Evolutionary conservation across 2,329 filamentous ascomycete genomes (phyloP).

Genomic region (Gaeumannomyces tritici): DNA sequence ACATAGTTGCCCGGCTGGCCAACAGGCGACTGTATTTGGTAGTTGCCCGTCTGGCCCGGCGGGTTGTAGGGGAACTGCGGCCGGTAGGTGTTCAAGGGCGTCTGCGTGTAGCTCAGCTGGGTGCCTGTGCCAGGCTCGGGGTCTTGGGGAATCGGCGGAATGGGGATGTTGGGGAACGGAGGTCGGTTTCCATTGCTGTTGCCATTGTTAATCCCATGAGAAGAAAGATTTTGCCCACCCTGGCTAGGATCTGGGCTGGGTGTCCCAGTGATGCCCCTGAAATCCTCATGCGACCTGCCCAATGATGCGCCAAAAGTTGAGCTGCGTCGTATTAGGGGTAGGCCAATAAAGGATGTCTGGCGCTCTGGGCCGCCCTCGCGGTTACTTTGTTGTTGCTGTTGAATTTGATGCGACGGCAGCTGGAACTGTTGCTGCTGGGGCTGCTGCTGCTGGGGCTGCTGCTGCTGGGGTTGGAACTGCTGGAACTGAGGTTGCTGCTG

Average conservation of each 20-base stretch:
- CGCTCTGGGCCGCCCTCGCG: constrained; percentile 18
- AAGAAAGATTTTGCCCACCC: not conserved
- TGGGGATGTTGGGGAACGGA: not conserved
- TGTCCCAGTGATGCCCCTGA: constrained; percentile 2
- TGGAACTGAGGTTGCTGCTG: constrained; percentile 3
- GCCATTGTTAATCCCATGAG: not conserved
- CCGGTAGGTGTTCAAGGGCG: constrained; percentile 1
- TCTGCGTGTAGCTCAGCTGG: constrained; percentile 4
- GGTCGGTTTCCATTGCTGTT: constrained; percentile 4
- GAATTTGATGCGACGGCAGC: constrained; percentile 3
- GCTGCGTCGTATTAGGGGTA: constrained; percentile 48
- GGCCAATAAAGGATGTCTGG: constrained; percentile 41
- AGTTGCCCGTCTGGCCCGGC: not conserved
- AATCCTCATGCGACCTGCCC: constrained; percentile 14
- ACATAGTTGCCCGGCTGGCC: constrained; percentile 3
- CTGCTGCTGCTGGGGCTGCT: constrained; percentile 12
- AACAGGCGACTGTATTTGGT: not conserved
- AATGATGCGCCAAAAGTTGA: constrained; percentile 43
- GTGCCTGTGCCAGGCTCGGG: constrained; percentile 2
- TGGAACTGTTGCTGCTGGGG: constrained; percentile 7
- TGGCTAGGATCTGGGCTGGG: constrained; percentile 3
- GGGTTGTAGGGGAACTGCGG: constrained; percentile 1
- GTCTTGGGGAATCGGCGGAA: constrained; percentile 4
- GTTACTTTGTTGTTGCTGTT: constrained; percentile 12
- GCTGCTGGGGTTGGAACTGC: too few species aligned